A percentile compares a stretch with the other conserved stretches of the same genome.
phyloP scores from a whole-genome alignment of 2,329 filamentous ascomycete species.

The Aspergillus transmontanensis region DNA sequence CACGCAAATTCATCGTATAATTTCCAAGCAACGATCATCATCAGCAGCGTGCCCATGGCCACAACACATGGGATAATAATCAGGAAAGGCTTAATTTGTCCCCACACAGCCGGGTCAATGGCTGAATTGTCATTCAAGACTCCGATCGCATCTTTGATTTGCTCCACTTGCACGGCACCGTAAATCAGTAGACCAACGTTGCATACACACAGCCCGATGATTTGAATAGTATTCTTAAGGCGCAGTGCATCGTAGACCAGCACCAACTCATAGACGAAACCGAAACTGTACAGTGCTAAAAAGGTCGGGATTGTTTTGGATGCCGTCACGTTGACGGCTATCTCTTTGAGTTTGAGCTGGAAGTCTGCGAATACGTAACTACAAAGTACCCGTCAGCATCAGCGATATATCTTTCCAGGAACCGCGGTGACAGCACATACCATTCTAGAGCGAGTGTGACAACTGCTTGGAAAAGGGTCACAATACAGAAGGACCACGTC shows the following conservation, averaged over 20 bases:
- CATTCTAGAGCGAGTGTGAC: conserved; percentile 83
- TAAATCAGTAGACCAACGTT: conserved; percentile 92
- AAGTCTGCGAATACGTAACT: conserved; percentile 92
- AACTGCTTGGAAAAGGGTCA: conserved; percentile 74
- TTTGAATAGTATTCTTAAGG: conserved; percentile 96
- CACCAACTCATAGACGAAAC: conserved; percentile 87
- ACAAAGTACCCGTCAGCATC: conserved; percentile 9
- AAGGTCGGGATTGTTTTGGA: conserved; percentile 84
- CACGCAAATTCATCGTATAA: conserved; percentile 98
- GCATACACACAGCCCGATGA: conserved; percentile 92
- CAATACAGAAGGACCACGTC: conserved; percentile 82
- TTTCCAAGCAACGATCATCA: conserved; percentile 85
- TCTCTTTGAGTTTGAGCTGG: conserved; percentile 57
- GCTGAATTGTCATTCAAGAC: conserved; percentile 51
- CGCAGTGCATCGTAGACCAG: conserved; percentile 92
- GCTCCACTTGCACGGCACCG: conserved; percentile 87
- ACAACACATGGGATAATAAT: conserved; percentile 85
- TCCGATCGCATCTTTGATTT: conserved; percentile 75
- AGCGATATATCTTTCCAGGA: neutral
- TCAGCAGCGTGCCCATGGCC: conserved; percentile 69
- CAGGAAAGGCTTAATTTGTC: conserved; percentile 70
- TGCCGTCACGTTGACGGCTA: conserved; percentile 44
- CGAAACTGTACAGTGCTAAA: conserved; percentile 94
- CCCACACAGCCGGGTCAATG: conserved; percentile 64
- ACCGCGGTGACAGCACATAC: conserved; percentile 56